Evolutionary conservation across 2,329 filamentous ascomycete genomes (phyloP).

Genomic region (Fusarium mundagurra): DNA sequence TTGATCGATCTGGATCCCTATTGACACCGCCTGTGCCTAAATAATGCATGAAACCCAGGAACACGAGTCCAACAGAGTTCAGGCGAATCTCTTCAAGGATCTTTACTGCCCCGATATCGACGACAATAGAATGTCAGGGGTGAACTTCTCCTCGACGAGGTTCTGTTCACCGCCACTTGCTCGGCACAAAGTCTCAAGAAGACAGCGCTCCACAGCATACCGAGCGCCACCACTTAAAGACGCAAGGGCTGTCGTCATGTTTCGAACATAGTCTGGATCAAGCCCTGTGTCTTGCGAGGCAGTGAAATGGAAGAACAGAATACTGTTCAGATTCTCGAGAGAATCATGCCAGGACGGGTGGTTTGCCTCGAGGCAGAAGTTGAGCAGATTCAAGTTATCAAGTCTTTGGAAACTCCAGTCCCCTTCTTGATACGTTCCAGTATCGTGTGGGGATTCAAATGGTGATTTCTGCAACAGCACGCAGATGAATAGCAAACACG

Average conservation of each 20-base stretch:
- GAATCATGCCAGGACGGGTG: not conserved
- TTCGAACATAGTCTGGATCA: not conserved
- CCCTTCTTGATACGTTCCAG: not conserved
- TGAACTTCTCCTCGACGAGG: not conserved
- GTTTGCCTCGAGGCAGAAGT: not conserved
- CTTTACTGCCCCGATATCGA: not conserved
- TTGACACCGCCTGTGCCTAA: not conserved
- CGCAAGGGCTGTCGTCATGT: not conserved
- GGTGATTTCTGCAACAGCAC: not conserved
- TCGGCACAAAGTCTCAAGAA: not conserved
- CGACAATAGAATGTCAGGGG: not conserved
- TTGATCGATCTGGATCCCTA: not conserved
- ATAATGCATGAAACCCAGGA: not conserved
- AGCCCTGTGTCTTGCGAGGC: not conserved
- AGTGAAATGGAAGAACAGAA: not conserved
- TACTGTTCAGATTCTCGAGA: not conserved
- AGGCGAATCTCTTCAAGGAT: too few relatives aligned
- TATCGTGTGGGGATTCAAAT: fast-evolving
- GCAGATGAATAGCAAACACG: slow-evolving; percentile 1
- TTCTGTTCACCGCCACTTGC: not conserved
- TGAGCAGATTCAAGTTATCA: not conserved
- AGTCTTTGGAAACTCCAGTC: not conserved
- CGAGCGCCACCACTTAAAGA: not conserved
- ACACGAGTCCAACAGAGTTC: not conserved
- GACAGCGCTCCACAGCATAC: not conserved